Conservation (phyloP, 495 filamentous ascomycete genomes). For the Aspergillus steynii region DNA sequence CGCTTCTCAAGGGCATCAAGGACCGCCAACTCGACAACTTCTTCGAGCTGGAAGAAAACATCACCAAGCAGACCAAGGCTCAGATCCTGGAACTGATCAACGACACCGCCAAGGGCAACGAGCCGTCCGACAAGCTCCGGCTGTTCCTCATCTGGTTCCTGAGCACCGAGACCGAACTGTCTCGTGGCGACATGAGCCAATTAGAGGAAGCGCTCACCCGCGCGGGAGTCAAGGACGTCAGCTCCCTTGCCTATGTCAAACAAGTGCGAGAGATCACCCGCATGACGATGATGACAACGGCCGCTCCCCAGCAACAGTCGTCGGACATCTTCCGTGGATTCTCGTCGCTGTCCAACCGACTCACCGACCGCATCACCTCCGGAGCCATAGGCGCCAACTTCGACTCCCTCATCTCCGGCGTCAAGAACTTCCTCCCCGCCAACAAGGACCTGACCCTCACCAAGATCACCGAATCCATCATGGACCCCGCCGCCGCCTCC, state of each 20-base stretch:
- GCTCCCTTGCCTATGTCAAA: constrained; percentile 80
- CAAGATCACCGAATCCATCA: constrained; percentile 96
- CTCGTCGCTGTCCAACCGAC: constrained; percentile 79
- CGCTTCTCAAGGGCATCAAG: constrained; percentile 84
- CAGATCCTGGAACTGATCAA: constrained; percentile 89
- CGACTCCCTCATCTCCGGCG: constrained; percentile 92
- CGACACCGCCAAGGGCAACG: constrained; percentile 75
- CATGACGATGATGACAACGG: constrained; percentile 98
- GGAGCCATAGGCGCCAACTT: constrained; percentile 88
- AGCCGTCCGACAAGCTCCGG: constrained; percentile 84
- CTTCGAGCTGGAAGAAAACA: constrained; percentile 92
- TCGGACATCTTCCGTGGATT: constrained; percentile 85
- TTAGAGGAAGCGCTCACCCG: constrained; percentile 84
- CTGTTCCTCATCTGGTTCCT: constrained; percentile 98
- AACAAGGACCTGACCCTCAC: constrained; percentile 96
- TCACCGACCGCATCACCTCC: constrained; percentile 92
- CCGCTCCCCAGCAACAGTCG: constrained; percentile 65
- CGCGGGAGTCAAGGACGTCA: constrained; percentile 68
- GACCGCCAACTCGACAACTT: constrained; percentile 94
- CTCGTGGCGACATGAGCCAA: constrained; percentile 74
- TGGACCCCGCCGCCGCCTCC: constrained; percentile 90
- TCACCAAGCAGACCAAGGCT: constrained; percentile 86
- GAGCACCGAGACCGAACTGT: constrained; percentile 88
- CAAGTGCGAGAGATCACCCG: constrained; percentile 93
- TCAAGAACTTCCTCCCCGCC: constrained; percentile 96